Base-by-base conservation (phyloP, 2,329 filamentous ascomycete genomes). In the Stemphylium beticola region DNA sequence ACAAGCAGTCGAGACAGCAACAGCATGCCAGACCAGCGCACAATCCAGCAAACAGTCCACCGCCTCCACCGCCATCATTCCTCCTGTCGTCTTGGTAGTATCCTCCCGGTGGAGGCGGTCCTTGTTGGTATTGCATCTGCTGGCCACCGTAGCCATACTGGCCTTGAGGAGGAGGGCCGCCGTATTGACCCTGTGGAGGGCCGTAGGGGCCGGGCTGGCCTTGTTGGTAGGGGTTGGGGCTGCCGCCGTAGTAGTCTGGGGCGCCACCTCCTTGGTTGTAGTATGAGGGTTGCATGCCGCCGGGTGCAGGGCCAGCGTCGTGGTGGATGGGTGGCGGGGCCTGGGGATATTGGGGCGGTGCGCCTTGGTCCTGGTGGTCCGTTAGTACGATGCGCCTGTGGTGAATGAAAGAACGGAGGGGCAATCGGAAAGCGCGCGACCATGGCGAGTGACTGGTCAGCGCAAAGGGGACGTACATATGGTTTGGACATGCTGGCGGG, bases 1-100 rank as follows among this genome's bases (percentile, higher is more conserved):
- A 81, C 65, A 82, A 65, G 56, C 79, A 75, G 60, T 82, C 80
- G 71, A 82, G 74, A 73, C 80, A 82, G 62, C 80, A 82, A 61
- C 81, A 82, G 63, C 79, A 81, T 33, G 81, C 80, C 67, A 81
- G 58, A 49, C 72, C 74, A 9, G 75, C 80, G 55, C 79, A 66
- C 38, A 80, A 59, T 14, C 74, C 80, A 3, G 76, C 76, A 33
- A 78, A 72, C 31, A 80, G 66, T 2, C 79, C 79, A 4, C 70
- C 73, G 20, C 64, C 53, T n/a, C 51, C 68, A 14, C 68, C 65
- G 8, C 72, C 70, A 34, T 31, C 47, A 14, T 69, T 51, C 38
- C 58, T 70, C 58, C 58, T 70, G n/a, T 65, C 59, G 53, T 76
- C 71, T 31, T 72, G 61, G 47, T 78, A 78, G 54, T 79, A 76